Evolutionary conservation across 108 stramenopile species (phyloP), one percentile per base, ranked within the genome.

Genomic region (Stephanodiscus triporus): DNA sequence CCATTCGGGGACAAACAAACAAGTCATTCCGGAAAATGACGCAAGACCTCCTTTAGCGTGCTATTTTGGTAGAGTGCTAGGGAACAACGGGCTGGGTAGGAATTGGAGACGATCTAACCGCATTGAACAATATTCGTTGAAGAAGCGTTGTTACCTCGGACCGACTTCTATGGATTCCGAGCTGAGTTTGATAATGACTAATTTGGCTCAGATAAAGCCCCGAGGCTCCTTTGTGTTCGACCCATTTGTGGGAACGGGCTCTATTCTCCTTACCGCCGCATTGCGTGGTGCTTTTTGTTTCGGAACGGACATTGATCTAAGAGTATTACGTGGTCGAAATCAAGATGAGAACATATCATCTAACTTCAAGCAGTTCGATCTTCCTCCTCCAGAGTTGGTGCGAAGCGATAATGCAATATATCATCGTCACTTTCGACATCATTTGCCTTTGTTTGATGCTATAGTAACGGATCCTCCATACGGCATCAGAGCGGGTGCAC

Each of bases 131-230:
- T 97, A 89, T 75, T 90, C 86, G 62, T 76, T 99, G 43, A 98
- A 97, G 73, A 92, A 93, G 65, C 86, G 99, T 54, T 37, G 72
- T 7, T 99, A 97, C 75, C 84, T 99, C 0, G 99, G 99, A 1
- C 99, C 99, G 7, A 99, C 99, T 4, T 92, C 92, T n/a, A 93
- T 99, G 96, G 99, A 99, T 75, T 85, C 95, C 27, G 97, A 97
- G 55, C 85, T 99, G 8, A 81, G 88, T 54, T 86, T 98, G 32
- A 84, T 99, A 65, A 97, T 99, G 97, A 90, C 96, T n/a, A 97
- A 91, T 72, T 75, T 92, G 13, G 98, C 86, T 14, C 68, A 84
- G 77, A 85, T 91, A 23, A 62, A 73, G 50, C 71, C 43, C 3
- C 73, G 42, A 77, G 60, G 86, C 19, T 79, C 83, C 3, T 74